A percentile compares a stretch with the other conserved stretches of the same genome.
These are phyloP conservation scores for Penicillium ochrochloron DNA, from an alignment of 495 filamentous ascomycete species.

Conservation along the genomic window DNA sequence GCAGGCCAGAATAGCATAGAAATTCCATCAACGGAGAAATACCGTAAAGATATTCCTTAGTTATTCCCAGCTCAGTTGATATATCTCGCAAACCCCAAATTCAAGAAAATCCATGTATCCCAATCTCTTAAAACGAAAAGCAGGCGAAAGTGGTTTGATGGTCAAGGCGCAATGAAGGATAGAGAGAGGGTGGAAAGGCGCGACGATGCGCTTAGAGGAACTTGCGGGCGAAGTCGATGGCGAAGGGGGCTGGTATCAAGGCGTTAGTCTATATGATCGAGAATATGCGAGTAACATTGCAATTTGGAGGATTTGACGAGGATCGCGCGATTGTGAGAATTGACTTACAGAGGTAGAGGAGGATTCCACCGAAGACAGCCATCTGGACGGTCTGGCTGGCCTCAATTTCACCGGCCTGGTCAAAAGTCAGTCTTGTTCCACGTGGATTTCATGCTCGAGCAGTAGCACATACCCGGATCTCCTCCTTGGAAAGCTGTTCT, in stretches of 20 bases:
- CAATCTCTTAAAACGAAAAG: slow-evolving; percentile 13
- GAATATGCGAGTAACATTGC: slow-evolving; percentile 8
- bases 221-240: slow-evolving; percentile 75
- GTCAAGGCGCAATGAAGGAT: slow-evolving; percentile 8
- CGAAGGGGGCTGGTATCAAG: slow-evolving; percentile 76
- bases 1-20: background rate
- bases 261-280: background rate
- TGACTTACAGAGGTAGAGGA: slow-evolving; percentile 83
- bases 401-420: slow-evolving; percentile 67
- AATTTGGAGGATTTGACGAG: background rate
- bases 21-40: background rate
- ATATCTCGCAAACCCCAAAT: slow-evolving; percentile 9
- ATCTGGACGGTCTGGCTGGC: slow-evolving; percentile 68
- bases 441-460: background rate
- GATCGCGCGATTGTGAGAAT: slow-evolving; percentile 8
- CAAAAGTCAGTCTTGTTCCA: background rate
- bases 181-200: slow-evolving; percentile 5
- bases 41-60: background rate
- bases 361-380: slow-evolving; percentile 62
- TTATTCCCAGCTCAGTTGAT: background rate
- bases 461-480: slow-evolving; percentile 45
- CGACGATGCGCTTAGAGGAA: slow-evolving; percentile 61
- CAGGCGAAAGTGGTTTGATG: slow-evolving; percentile 18
- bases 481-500: slow-evolving; percentile 53
- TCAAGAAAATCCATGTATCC: slow-evolving; percentile 8